Conservation (phyloP, 495 filamentous ascomycete species). For the Daldinia childiae region DNA sequence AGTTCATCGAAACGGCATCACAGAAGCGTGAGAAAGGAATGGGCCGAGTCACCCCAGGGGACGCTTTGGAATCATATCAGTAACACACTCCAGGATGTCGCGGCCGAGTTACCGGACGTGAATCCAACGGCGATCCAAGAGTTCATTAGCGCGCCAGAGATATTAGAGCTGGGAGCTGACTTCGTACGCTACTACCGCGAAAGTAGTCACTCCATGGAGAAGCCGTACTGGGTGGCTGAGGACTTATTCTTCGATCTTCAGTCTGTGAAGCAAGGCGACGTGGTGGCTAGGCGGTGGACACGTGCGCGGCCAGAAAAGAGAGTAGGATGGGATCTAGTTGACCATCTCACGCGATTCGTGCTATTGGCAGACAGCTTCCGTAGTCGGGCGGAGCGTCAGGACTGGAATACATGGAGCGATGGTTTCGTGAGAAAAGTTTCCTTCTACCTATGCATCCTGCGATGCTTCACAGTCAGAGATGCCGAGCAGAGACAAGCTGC, state of each 20-base stretch:
- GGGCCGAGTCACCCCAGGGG: conserved; percentile 20
- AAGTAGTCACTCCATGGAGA: conserved; percentile 12
- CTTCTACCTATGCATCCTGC: conserved; percentile 41
- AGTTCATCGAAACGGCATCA: conserved; percentile 11
- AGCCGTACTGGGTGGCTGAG: conserved; percentile 34
- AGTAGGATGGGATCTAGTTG: conserved; percentile 37
- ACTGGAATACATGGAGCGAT: conserved; percentile 31
- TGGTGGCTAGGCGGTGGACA: conserved; percentile 19
- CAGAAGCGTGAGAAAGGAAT: conserved; percentile 28
- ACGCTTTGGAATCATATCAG: conserved; percentile 38
- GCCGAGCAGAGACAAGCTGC: conserved; percentile 30
- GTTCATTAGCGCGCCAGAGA: conserved; percentile 36
- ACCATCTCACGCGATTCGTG: conserved; percentile 41
- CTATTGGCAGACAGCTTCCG: conserved; percentile 38
- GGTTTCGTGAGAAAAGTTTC: conserved; percentile 30
- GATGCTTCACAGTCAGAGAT: conserved; percentile 37
- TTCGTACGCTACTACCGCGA: conserved; percentile 33
- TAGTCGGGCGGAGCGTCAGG: conserved; percentile 22
- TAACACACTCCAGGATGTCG: conserved; percentile 29
- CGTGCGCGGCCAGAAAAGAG: conserved; percentile 21
- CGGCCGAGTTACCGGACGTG: conserved; percentile 21
- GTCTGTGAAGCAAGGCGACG: conserved; percentile 41
- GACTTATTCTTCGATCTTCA: conserved; percentile 45
- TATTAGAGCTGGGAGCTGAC: conserved; percentile 38
- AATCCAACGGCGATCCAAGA: conserved; percentile 39